These are phyloP conservation scores for Delonix regia DNA, from an alignment of 306 rosid genomes.

Conservation along the genomic window DNA sequence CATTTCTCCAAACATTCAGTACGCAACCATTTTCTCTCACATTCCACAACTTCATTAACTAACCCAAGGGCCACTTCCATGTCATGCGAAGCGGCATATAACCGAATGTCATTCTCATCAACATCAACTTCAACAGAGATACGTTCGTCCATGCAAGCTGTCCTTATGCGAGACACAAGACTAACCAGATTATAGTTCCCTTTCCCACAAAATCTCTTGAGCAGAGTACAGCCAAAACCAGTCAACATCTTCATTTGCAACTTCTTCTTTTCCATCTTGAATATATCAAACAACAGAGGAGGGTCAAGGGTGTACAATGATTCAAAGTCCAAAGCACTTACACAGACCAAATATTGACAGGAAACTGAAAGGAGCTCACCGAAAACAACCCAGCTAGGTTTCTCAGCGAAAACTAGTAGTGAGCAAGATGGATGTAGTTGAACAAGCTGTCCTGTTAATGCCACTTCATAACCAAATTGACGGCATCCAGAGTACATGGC, in stretches of 20 bases:
- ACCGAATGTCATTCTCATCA: conserved; percentile 58
- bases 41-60: conserved; percentile 59
- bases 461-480: conserved; percentile 91
- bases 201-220: conserved; percentile 90
- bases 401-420: conserved; percentile 72
- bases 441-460: conserved; percentile 69
- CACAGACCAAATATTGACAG: conserved; percentile 77
- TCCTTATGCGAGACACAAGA: conserved; percentile 55
- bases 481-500: conserved; percentile 87
- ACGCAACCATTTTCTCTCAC: conserved; percentile 58
- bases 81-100: conserved; percentile 63
- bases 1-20: conserved; percentile 80
- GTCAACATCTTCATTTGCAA: conserved; percentile 60
- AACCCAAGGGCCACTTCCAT: conserved; percentile 52
- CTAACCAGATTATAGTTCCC: conserved; percentile 54
- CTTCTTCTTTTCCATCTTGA: conserved; percentile 56
- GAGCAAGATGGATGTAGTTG: conserved; percentile 95
- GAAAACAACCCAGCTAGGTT: conserved; percentile 96
- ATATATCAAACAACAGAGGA: conserved; percentile 68
- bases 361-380: conserved; percentile 74
- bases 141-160: conserved; percentile 62
- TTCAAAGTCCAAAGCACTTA: conserved; percentile 67
- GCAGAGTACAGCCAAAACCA: conserved; percentile 71
- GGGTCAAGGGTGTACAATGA: conserved; percentile 57
- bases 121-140: conserved; percentile 68